Evolutionary conservation across 108 stramenopile genomes (phyloP).

Genomic region (Nitzschia sp.): DNA sequence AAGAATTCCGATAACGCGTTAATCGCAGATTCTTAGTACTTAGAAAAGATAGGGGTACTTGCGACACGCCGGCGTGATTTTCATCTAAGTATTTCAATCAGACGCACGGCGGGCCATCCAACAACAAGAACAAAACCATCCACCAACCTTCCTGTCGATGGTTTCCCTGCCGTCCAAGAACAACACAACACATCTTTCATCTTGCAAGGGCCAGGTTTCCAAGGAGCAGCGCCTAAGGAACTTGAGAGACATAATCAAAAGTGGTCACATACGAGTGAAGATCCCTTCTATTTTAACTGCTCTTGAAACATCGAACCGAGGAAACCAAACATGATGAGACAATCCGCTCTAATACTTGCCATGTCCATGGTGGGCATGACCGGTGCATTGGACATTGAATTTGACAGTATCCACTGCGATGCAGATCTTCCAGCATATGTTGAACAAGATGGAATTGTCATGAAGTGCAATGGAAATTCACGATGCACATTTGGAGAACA

Average conservation of each 20-base stretch:
- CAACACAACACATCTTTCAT: not conserved
- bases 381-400: constrained; percentile 28
- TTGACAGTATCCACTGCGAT: constrained; percentile 30
- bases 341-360: not conserved
- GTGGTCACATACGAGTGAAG: too few relatives aligned
- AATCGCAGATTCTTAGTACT: too few relatives aligned
- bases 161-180: not conserved
- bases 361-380: constrained; percentile 21
- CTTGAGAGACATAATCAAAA: too few relatives aligned
- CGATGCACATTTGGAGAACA: constrained; percentile 30
- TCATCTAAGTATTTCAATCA: not conserved
- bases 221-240: too few relatives aligned
- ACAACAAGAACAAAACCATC: not conserved
- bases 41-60: too few relatives aligned
- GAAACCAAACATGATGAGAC: not conserved
- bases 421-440: constrained; percentile 21
- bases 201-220: too few relatives aligned
- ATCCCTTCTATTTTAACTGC: not conserved
- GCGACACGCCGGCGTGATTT: not conserved
- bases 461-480: constrained; percentile 27
- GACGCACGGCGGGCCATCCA: constrained; percentile 3
- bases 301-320: not conserved
- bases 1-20: too few relatives aligned
- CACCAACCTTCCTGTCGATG: not conserved
- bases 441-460: constrained; percentile 9